Conservation (phyloP, 2,329 filamentous ascomycete genomes). For the Pyricularia grisea region DNA sequence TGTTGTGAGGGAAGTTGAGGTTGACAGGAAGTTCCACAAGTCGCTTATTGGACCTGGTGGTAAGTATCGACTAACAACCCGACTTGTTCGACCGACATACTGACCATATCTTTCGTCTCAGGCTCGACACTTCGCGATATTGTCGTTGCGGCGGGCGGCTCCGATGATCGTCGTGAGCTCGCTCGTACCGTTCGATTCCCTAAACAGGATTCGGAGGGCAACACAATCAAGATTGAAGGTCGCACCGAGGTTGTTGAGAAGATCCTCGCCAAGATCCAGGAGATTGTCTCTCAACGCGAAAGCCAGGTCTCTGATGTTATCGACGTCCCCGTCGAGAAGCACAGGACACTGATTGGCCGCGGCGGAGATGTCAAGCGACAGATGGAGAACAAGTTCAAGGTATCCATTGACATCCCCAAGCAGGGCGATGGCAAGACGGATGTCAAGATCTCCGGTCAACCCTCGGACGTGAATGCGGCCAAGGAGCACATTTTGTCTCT, state of each 20-base stretch:
- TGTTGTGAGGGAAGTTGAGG: constrained; percentile 71
- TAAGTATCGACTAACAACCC: constrained; percentile 34
- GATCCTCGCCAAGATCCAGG: constrained; percentile 72
- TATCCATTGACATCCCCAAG: constrained; percentile 83
- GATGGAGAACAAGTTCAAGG: constrained; percentile 76
- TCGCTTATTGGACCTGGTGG: constrained; percentile 81
- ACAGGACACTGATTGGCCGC: constrained; percentile 82
- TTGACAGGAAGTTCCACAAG: constrained; percentile 93
- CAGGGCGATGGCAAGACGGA: constrained; percentile 77
- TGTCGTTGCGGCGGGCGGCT: constrained; percentile 79
- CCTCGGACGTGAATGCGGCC: constrained; percentile 71
- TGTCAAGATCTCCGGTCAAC: constrained; percentile 75
- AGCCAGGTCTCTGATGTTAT: constrained; percentile 70
- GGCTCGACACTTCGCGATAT: constrained; percentile 80
- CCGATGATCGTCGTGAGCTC: constrained; percentile 73
- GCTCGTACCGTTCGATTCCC: constrained; percentile 93
- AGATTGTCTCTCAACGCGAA: constrained; percentile 73
- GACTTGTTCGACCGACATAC: not conserved
- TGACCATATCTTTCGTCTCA: constrained; percentile 21
- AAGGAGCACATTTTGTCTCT: constrained; percentile 75
- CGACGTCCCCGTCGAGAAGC: constrained; percentile 83
- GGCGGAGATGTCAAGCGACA: constrained; percentile 80
- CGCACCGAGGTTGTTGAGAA: constrained; percentile 77
- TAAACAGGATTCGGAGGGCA: constrained; percentile 73
- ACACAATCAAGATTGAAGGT: constrained; percentile 81